Percentiles rank a stretch among this genome's conserved stretches.
Conservation (phyloP, 176 grass and related monocot genomes). For the Eragrostis curvula region DNA sequence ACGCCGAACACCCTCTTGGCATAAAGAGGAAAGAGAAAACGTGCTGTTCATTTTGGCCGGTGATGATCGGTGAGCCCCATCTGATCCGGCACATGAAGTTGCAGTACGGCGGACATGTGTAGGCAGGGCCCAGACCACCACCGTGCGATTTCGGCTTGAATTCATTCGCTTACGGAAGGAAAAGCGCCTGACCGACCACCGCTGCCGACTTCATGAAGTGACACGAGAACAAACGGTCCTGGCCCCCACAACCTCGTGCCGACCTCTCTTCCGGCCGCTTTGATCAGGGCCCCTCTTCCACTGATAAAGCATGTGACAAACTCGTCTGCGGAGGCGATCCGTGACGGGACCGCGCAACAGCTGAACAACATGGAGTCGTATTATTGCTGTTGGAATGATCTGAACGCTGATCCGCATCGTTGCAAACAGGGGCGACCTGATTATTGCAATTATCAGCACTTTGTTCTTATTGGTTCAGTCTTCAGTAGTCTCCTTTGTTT, state of each 20-base stretch:
- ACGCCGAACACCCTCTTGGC: too few relatives aligned
- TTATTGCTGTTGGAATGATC: not conserved
- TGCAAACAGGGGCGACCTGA: not conserved
- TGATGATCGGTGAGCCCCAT: not conserved
- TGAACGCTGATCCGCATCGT: not conserved
- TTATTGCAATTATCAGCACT: not conserved
- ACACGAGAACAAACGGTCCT: not conserved
- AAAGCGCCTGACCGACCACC: not conserved
- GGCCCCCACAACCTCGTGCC: not conserved
- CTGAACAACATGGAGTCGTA: not conserved
- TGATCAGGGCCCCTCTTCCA: not conserved
- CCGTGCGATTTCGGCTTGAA: not conserved
- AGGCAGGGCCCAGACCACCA: too few relatives aligned
- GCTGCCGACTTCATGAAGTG: conserved; percentile 7
- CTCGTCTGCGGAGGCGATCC: not conserved
- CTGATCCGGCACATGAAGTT: not conserved
- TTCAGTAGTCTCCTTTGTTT: too few relatives aligned
- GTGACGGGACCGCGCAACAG: not conserved
- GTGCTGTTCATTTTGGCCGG: not conserved
- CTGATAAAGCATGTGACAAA: conserved; percentile 13
- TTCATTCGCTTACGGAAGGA: not conserved
- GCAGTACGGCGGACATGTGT: not conserved
- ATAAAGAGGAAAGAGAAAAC: not conserved
- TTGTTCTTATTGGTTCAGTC: too few relatives aligned
- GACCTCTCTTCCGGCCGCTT: conserved; percentile 11